These are phyloP conservation scores for Fusarium kyushuense DNA, from an alignment of 2,329 filamentous ascomycete species.

Conservation along the genomic window DNA sequence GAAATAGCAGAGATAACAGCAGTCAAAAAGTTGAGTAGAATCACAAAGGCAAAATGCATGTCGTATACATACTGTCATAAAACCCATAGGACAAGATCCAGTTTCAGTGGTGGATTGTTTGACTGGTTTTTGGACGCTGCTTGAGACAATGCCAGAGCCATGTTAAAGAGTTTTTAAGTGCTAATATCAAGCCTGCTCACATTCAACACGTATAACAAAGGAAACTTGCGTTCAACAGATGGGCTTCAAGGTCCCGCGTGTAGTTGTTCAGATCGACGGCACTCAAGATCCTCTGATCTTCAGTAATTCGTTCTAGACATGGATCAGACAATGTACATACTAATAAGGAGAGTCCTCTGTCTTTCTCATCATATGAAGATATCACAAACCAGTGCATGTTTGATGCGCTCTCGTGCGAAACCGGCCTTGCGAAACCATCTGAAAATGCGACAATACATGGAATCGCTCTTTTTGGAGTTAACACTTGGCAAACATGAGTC, in stretches of 20 bases:
- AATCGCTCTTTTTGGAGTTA: background rate
- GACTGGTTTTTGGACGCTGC: background rate
- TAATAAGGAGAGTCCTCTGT: no score
- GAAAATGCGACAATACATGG: no score
- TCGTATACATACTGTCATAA: background rate
- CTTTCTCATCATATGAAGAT: no score
- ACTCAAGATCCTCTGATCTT: background rate
- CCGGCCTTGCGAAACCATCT: fast-evolving
- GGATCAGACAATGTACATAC: fast-evolving
- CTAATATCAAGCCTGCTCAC: background rate
- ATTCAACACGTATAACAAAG: no score
- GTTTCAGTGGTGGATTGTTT: no score
- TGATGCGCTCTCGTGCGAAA: background rate
- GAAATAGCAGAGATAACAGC: no score
- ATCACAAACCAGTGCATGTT: background rate
- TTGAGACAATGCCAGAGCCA: background rate
- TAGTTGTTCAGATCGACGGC: background rate
- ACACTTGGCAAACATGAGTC: background rate
- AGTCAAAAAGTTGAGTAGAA: no score
- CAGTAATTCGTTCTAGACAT: background rate
- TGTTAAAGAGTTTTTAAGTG: background rate
- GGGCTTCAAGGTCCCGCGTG: background rate
- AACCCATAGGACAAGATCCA: background rate
- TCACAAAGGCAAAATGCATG: no score
- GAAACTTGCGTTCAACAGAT: background rate